Evolutionary conservation across 176 grass and related monocot genomes (phyloP).

Genomic region (Aegilops longissima): DNA sequence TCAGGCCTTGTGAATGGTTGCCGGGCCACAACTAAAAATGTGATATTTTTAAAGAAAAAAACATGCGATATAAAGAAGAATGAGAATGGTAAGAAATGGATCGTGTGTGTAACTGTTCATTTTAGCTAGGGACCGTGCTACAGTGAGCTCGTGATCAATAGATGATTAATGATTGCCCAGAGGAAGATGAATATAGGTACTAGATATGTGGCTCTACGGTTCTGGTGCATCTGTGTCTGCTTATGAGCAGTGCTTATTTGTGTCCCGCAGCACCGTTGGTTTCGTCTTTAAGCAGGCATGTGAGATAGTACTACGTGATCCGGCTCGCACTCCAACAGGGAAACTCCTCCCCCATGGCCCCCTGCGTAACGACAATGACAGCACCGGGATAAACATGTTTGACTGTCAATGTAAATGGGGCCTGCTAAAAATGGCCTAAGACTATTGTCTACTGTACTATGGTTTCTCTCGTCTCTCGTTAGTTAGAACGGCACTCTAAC

Average conservation of each 20-base stretch:
- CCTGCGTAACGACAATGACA: neutral
- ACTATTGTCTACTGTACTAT: neutral
- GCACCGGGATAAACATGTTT: neutral
- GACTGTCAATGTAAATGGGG: neutral
- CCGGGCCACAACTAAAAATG: neutral
- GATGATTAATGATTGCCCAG: neutral
- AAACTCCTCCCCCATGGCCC: neutral
- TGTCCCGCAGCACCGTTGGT: neutral
- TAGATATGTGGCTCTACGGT: neutral
- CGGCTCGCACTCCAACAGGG: neutral
- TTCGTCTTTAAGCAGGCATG: constrained; percentile 1
- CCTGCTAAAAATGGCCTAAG: neutral
- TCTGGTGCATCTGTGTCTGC: neutral
- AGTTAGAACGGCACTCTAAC: neutral
- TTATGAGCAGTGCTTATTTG: neutral
- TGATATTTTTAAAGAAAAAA: too few relatives aligned
- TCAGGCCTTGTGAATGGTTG: neutral
- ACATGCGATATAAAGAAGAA: too few relatives aligned
- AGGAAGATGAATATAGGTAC: neutral
- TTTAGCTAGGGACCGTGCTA: too few relatives aligned
- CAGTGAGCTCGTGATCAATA: too few relatives aligned
- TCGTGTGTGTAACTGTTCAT: neutral
- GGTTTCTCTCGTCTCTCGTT: neutral
- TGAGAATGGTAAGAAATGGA: neutral
- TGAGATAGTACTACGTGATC: neutral